Conservation (phyloP, 345 rosid species). For the Euphorbia lathyris region DNA sequence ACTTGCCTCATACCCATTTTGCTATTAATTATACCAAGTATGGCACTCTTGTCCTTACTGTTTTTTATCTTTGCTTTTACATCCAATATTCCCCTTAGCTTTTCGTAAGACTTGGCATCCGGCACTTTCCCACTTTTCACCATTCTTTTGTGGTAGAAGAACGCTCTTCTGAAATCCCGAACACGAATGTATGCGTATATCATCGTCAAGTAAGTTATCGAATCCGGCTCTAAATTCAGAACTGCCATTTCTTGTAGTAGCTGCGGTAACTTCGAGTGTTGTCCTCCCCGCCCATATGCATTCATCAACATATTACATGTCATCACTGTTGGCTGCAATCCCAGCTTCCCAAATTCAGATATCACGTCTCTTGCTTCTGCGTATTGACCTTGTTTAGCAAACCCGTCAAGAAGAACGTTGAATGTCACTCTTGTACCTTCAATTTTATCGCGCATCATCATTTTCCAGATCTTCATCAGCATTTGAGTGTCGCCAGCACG, state of each 20-base stretch:
- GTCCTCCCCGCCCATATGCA: conserved; percentile 86
- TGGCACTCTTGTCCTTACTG: conserved; percentile 66
- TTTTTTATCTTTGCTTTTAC: conserved; percentile 68
- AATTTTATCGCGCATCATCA: conserved; percentile 55
- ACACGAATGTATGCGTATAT: conserved; percentile 80
- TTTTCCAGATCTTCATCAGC: conserved; percentile 74
- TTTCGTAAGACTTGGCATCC: conserved; percentile 64
- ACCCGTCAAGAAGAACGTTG: conserved; percentile 80
- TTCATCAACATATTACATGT: conserved; percentile 93
- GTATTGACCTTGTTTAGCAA: conserved; percentile 86
- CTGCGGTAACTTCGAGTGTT: conserved; percentile 72
- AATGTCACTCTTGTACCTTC: conserved; percentile 72
- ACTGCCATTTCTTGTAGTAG: conserved; percentile 75
- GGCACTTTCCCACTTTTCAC: conserved; percentile 76
- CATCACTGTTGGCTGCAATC: conserved; percentile 76
- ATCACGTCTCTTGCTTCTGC: conserved; percentile 77
- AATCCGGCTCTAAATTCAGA: conserved; percentile 71
- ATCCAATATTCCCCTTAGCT: conserved; percentile 73
- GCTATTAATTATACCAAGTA: conserved; percentile 78
- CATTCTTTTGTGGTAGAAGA: conserved; percentile 85
- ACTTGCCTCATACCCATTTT: conserved; percentile 57
- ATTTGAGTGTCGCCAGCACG: conserved; percentile 60
- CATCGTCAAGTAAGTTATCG: conserved; percentile 79
- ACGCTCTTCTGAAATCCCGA: conserved; percentile 86
- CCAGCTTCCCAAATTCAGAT: conserved; percentile 68